Evolutionary conservation across 2,329 filamentous ascomycete genomes (phyloP).

Genomic region (Beauveria sp.): DNA sequence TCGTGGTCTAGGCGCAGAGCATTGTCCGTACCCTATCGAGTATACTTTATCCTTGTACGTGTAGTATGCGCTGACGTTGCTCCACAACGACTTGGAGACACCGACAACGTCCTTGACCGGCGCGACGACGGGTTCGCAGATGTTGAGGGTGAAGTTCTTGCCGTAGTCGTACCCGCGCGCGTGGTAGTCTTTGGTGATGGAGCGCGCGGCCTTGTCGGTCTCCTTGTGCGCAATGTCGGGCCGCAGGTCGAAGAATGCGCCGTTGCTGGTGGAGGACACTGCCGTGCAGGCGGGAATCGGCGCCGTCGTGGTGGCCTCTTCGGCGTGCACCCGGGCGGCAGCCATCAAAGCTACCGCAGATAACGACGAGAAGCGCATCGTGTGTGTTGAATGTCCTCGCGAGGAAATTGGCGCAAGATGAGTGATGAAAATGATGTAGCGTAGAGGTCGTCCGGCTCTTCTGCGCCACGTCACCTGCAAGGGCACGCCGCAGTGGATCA

Average conservation of each 20-base stretch:
- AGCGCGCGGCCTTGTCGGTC: constrained; percentile 35
- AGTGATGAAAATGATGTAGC: not conserved
- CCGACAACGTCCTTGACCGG: constrained; percentile 55
- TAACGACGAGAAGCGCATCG: constrained; percentile 21
- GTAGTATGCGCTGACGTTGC: constrained; percentile 76
- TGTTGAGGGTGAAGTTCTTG: constrained; percentile 76
- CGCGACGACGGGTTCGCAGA: constrained; percentile 69
- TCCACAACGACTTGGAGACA: constrained; percentile 53
- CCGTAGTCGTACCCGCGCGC: constrained; percentile 69
- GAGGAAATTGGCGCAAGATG: not conserved
- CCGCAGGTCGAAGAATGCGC: constrained; percentile 52
- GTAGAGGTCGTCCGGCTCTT: not conserved
- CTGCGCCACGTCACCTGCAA: constrained; percentile 4
- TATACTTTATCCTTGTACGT: constrained; percentile 56
- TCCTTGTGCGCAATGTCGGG: constrained; percentile 42
- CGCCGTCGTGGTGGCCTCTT: constrained; percentile 34
- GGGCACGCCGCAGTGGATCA: not conserved
- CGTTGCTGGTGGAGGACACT: constrained; percentile 44
- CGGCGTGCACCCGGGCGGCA: constrained; percentile 25
- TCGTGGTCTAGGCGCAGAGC: not conserved
- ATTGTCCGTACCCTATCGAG: constrained; percentile 59
- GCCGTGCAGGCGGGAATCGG: constrained; percentile 46
- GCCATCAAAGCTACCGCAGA: constrained; percentile 23
- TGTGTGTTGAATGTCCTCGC: not conserved
- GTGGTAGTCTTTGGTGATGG: constrained; percentile 45